Evolutionary conservation across 768 basidiomycete genomes (phyloP).

Genomic region (Mycena capillaripes): DNA sequence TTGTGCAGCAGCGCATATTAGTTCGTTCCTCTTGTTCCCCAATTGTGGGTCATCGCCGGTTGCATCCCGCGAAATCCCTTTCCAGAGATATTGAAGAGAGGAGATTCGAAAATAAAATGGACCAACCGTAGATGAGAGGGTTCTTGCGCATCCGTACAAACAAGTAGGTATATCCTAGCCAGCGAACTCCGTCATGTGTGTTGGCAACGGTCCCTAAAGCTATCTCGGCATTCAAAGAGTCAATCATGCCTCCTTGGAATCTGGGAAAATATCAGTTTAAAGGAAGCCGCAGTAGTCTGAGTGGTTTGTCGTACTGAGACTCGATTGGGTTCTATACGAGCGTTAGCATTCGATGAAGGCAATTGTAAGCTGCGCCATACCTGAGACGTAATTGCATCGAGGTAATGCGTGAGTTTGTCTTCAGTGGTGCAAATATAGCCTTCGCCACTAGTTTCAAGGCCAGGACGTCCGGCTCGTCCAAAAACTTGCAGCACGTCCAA

Average conservation of each 20-base stretch:
- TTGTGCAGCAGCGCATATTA: slow-evolving; percentile 76
- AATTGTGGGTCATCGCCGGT: slow-evolving; percentile 80
- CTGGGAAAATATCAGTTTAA: slow-evolving; percentile 46
- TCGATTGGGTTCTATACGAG: slow-evolving; percentile 88
- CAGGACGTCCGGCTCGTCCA: slow-evolving; percentile 93
- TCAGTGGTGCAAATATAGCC: slow-evolving; percentile 97
- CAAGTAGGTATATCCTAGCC: slow-evolving; percentile 98
- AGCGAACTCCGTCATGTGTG: slow-evolving; percentile 87
- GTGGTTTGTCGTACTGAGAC: slow-evolving; percentile 76
- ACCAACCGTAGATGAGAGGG: slow-evolving; percentile 85
- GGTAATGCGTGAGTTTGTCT: slow-evolving; percentile 93
- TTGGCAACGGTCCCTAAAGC: slow-evolving; percentile 94
- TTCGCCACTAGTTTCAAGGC: slow-evolving; percentile 92
- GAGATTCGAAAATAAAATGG: not conserved
- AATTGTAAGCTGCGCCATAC: slow-evolving; percentile 54
- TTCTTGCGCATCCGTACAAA: slow-evolving; percentile 96
- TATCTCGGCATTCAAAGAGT: slow-evolving; percentile 96
- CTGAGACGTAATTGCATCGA: slow-evolving; percentile 90
- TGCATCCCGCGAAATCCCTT: slow-evolving; percentile 83
- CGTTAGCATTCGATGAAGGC: slow-evolving; percentile 2
- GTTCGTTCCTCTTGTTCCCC: slow-evolving; percentile 74
- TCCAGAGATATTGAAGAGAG: slow-evolving; percentile 9
- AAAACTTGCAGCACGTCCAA: slow-evolving; percentile 98
- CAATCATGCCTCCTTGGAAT: slow-evolving; percentile 88
- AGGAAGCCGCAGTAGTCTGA: not conserved